Base-by-base conservation (phyloP, 2,329 filamentous ascomycete species). In the Xylaria sp. region DNA sequence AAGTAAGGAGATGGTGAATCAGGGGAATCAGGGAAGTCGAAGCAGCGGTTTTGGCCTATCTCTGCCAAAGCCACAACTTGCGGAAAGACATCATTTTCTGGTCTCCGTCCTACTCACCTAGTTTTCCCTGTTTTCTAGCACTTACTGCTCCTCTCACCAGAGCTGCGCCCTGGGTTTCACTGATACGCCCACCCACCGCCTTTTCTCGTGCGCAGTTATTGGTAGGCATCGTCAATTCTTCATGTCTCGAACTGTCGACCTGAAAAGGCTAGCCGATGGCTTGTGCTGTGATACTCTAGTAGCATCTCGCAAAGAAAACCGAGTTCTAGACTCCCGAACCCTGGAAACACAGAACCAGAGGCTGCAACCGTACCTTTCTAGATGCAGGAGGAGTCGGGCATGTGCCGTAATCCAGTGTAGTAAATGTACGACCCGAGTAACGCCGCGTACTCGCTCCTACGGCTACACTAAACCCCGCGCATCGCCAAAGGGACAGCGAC, bases 401-500 rank as follows among this genome's bases (percentile, higher is more conserved):
- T 60, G 60, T 65, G 52, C 60, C 63, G 60, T 46, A 53, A 38
- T 55, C 25, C 25, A 33, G 60, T 47, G 49, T 37, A 38, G 60
- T 42, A 47, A 47, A 31, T 47, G 45, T 47, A 50, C 63, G 38
- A 57, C 60, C 56, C 35, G 56, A 53, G 47, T 33, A 25, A 50
- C 50, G 57, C 51, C 59, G 56, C 51, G 59, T 47, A 59, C 28
- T 31, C 28, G 28, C 9, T 61, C 19, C 21, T 28, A 23, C 45
- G n/a, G 25, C 45, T 14, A 56, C 52, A 33, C 54, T 47, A 37
- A 31, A 14, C 21, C 57, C 50, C 52, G 25, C 58, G 53, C 54
- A 49, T 57, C 50, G 35, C 28, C 64, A 61, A 64, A 66, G 64
- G 61, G 61, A 60, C 64, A 64, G 43, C 33, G 42, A 38, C 45